phyloP scores from a whole-genome alignment of 805 yeast genomes.

The Candida stauntonica region DNA sequence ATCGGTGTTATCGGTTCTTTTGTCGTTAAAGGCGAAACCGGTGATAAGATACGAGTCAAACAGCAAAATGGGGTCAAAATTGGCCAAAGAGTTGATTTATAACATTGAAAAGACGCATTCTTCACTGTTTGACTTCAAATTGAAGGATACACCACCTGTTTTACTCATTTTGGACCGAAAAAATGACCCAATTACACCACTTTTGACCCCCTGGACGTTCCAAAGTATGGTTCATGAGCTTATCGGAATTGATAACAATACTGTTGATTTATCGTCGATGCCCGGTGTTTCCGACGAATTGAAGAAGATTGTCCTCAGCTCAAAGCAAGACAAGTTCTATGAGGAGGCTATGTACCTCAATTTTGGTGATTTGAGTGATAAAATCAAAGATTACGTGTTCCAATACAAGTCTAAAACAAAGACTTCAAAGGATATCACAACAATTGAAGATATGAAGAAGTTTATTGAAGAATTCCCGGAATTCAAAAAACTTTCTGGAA shows the following conservation, averaged over 20 bases:
- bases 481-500: slow-evolving; percentile 79
- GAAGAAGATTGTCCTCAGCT: slow-evolving; percentile 58
- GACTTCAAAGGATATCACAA: slow-evolving; percentile 62
- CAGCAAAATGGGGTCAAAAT: slow-evolving; percentile 56
- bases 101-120: slow-evolving; percentile 53
- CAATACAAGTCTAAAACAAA: slow-evolving; percentile 79
- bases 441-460: slow-evolving; percentile 85
- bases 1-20: slow-evolving; percentile 49
- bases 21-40: slow-evolving; percentile 76
- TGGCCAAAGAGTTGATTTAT: slow-evolving; percentile 63
- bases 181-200: slow-evolving; percentile 90
- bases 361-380: slow-evolving; percentile 92
- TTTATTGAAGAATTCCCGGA: slow-evolving; percentile 94
- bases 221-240: slow-evolving; percentile 97
- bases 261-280: slow-evolving; percentile 59
- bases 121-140: slow-evolving; percentile 61
- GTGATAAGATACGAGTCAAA: slow-evolving; percentile 72
- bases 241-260: slow-evolving; percentile 74
- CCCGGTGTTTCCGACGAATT: slow-evolving; percentile 57
- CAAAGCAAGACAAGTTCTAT: slow-evolving; percentile 73
- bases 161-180: slow-evolving; percentile 76
- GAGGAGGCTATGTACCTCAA: slow-evolving; percentile 79
- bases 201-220: slow-evolving; percentile 94
- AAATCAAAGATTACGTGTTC: slow-evolving; percentile 77
- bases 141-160: slow-evolving; percentile 64